Percentiles rank a stretch among this genome's conserved stretches.
These are phyloP conservation scores for Chimonanthus salicifolius DNA, from an alignment of 164 flowering plant species.

Conservation along the genomic window DNA sequence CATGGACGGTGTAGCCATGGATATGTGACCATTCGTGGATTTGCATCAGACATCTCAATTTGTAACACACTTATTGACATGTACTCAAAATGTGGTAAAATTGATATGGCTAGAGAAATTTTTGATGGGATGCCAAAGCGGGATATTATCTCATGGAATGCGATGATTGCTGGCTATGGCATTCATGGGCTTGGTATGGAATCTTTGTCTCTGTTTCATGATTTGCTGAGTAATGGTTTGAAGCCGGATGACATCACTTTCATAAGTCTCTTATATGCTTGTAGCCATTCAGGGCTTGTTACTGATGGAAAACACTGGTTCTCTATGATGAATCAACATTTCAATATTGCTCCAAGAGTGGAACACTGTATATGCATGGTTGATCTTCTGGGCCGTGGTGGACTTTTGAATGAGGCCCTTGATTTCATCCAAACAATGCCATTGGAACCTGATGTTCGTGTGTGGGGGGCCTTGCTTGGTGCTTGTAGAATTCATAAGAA, in stretches of 20 bases:
- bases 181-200: constrained; percentile 60
- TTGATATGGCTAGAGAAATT: constrained; percentile 34
- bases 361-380: constrained; percentile 68
- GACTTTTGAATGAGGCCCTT: constrained; percentile 45
- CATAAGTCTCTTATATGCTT: constrained; percentile 50
- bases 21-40: constrained; percentile 36
- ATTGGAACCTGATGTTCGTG: constrained; percentile 47
- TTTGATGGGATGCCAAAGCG: constrained; percentile 40
- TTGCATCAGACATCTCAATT: constrained; percentile 31
- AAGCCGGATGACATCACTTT: constrained; percentile 60
- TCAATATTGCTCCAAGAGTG: constrained; percentile 39
- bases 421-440: constrained; percentile 45
- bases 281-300: constrained; percentile 75
- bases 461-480: constrained; percentile 60
- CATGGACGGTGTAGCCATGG: constrained; percentile 49
- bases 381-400: constrained; percentile 63
- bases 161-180: constrained; percentile 60
- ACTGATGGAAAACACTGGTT: constrained; percentile 49
- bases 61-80: constrained; percentile 63
- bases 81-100: constrained; percentile 60
- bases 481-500: constrained; percentile 54
- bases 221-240: constrained; percentile 22
- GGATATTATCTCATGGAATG: constrained; percentile 63
- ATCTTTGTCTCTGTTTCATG: constrained; percentile 38
- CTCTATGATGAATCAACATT: constrained; percentile 37